Evolutionary conservation across 2,329 filamentous ascomycete species (phyloP), one percentile per base, ranked within the genome.

Genomic region (Phoma sp.): DNA sequence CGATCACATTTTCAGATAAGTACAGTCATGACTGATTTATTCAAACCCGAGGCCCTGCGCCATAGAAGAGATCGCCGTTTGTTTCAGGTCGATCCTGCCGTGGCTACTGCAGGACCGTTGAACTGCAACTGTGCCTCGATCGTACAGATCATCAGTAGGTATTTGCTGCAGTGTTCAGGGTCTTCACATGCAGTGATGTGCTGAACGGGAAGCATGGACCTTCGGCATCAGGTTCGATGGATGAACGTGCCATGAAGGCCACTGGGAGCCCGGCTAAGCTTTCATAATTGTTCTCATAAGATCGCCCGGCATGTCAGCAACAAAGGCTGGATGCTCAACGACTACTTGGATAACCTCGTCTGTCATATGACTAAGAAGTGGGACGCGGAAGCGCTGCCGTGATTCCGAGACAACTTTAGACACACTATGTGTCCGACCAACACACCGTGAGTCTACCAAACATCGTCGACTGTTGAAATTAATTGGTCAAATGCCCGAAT

Each of bases 151-250:
- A 43, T 51, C 43, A 41, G 40, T 57, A 51, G 61, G 51, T 46
- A 37, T 57, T 41, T 61, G 61, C 60, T 17, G 17, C 17, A 41
- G 50, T 29, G 25, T 33, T 33, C 50, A 57, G 43, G 46, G 41
- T 46, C 32, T 51, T 33, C 37, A 44, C 33, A 29, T 39, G 22
- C 29, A 15, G 24, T 40, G 46, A 45, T 50, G 46, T 46, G 36
- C 43, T 52, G 41, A 50, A 36, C 59, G 56, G 53, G 50, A 65
- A 60, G 65, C 65, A 63, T 55, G 61, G 65, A 55, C 62, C 57
- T 45, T 51, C 43, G 51, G 36, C 46, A 51, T 53, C 50, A 49
- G 33, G 49, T 39, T 49, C 46, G 29, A 40, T 58, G 57, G 60
- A 36, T 45, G 55, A 49, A 55, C 58, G 57, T 61, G 57, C 57